phyloP scores from a whole-genome alignment of 768 basidiomycete species.

The Leucosporidium scottii region DNA sequence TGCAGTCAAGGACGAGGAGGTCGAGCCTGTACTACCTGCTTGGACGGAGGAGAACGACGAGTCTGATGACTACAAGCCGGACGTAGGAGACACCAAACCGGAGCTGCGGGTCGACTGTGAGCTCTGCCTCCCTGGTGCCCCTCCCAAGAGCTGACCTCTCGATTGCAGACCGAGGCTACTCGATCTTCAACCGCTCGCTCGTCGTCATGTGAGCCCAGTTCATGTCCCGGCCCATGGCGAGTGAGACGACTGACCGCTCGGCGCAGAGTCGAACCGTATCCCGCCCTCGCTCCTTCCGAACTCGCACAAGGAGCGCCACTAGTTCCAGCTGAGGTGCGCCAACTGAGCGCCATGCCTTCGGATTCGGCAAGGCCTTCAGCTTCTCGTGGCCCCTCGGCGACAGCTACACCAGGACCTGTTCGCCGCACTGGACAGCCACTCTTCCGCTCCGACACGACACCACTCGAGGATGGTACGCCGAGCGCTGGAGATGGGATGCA shows the following conservation, averaged over 20 bases:
- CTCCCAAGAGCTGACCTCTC: background rate
- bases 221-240: background rate
- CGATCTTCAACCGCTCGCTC: slow-evolving; percentile 24
- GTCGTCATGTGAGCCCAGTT: slow-evolving; percentile 24
- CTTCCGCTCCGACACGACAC: slow-evolving; percentile 1
- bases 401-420: background rate
- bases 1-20: slow-evolving; percentile 23
- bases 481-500: background rate
- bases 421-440: background rate
- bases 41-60: background rate
- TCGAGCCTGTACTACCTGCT: background rate
- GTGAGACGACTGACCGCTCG: no score
- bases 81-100: slow-evolving; percentile 23
- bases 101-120: slow-evolving; percentile 21
- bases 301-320: background rate
- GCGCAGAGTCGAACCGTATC: slow-evolving; percentile 30
- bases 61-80: background rate
- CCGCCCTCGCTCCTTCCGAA: slow-evolving; percentile 7
- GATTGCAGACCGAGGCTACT: slow-evolving; percentile 21
- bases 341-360: slow-evolving; percentile 21
- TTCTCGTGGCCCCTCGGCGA: background rate
- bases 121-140: background rate
- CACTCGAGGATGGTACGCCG: background rate
- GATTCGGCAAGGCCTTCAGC: background rate
- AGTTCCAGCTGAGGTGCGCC: slow-evolving; percentile 15